Percentiles rank a stretch among this genome's conserved stretches.
These are phyloP conservation scores for Chrysosporium queenslandicum DNA, from an alignment of 2,329 filamentous ascomycete species.

Conservation along the genomic window DNA sequence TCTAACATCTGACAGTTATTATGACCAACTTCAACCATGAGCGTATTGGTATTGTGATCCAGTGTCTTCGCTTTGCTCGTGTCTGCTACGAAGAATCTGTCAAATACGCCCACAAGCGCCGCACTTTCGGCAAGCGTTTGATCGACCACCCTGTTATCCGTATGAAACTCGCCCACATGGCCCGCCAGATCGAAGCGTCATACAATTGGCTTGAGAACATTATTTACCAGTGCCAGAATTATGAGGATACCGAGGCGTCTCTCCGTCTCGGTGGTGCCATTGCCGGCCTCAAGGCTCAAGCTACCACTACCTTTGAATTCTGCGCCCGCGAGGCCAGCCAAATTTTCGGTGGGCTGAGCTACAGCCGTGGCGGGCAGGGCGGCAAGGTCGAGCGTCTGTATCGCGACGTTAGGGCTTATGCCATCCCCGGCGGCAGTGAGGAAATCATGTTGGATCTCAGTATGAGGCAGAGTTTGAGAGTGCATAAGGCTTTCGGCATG, in stretches of 20 bases:
- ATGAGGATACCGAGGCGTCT: conserved; percentile 94
- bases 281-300: conserved; percentile 84
- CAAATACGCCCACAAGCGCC: conserved; percentile 94
- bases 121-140: conserved; percentile 91
- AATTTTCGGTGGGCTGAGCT: conserved; percentile 91
- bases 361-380: conserved; percentile 86
- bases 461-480: conserved; percentile 79
- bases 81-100: conserved; percentile 95
- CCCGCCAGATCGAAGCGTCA: conserved; percentile 91
- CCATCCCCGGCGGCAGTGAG: conserved; percentile 88
- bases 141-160: conserved; percentile 96
- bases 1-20: conserved; percentile 52
- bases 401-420: conserved; percentile 89
- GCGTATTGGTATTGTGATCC: conserved; percentile 96
- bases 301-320: conserved; percentile 92
- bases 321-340: conserved; percentile 92
- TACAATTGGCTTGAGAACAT: conserved; percentile 95
- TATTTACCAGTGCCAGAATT: conserved; percentile 83
- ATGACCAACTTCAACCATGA: conserved; percentile 99
- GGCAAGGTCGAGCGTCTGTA: conserved; percentile 92
- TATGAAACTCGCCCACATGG: conserved; percentile 97
- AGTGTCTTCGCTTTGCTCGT: conserved; percentile 86
- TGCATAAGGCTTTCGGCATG: conserved; percentile 88
- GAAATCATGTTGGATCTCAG: conserved; percentile 98
- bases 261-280: conserved; percentile 89